Base-by-base conservation (phyloP, 345 rosid species). In the Nasturtium officinale region DNA sequence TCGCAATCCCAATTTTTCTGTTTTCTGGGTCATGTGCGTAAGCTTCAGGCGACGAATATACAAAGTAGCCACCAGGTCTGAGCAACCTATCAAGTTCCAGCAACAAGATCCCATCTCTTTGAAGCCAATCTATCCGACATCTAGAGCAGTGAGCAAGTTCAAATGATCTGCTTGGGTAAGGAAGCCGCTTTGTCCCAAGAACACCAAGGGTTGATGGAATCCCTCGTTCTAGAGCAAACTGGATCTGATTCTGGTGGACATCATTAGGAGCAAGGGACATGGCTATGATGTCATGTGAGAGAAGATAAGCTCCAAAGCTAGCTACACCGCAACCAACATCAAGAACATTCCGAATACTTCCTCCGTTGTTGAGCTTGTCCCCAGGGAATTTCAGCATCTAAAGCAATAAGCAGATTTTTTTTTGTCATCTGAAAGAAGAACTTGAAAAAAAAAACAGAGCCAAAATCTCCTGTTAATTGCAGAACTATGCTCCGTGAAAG, bases 251-350 rank as follows among this genome's bases (percentile, higher is more conserved):
- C 83, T 95, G 88, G 60, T 95, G 99, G 45, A 91, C 99, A 77
- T 95, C 99, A 76, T 95, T 95, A 33, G 99, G 99, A 10, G 99
- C 99, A 66, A 95, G 80, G 28, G 99, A 95, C 97, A 95, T 88
- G 17, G 99, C 89, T 65, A 95, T 75, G 35, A 91, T 88, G 71
- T 86, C 82, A 68, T 79, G 93, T 52, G 90, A 82, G 76, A 95
- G 96, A 71, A 95, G 96, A 77, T 95, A 90, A 12, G 98, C 99
- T 52, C 99, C 99, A 20, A 95, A 95, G 77, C 99, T 91, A n/a
- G 99, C 99, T 64, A 95, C 99, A 28, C 99, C 99, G 23, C 99
- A 95, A 28, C 99, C 99, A 76, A 95, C 93, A 63, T 95, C 99
- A 70, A 95, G 97, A 71, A 90, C 99, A 65, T 79, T 95, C 57